These are phyloP conservation scores for Coriaria nepalensis DNA, from an alignment of 306 rosid species.

Conservation along the genomic window DNA sequence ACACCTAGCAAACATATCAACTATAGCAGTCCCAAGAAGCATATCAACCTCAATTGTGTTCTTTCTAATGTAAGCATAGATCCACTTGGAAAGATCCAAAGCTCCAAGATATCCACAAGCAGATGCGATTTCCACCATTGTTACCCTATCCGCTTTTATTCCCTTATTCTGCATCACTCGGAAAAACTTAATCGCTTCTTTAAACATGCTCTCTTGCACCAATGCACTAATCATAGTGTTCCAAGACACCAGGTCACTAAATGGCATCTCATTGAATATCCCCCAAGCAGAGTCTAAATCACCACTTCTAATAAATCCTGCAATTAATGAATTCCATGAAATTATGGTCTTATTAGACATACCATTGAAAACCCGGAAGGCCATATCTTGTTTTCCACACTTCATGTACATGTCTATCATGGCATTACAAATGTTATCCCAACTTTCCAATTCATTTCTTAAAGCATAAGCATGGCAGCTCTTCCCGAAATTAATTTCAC, in stretches of 20 bases:
- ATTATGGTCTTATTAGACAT: conserved; percentile 49
- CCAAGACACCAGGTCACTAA: conserved; percentile 58
- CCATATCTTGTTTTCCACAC: conserved; percentile 46
- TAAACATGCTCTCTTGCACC: conserved; percentile 50
- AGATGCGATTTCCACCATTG: conserved; percentile 67
- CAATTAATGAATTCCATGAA: conserved; percentile 59
- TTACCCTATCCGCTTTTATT: conserved; percentile 47
- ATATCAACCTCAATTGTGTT: conserved; percentile 41
- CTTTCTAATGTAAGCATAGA: conserved; percentile 32
- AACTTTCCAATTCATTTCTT: conserved; percentile 47
- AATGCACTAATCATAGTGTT: conserved; percentile 61
- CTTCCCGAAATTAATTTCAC: conserved; percentile 41
- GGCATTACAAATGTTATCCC: conserved; percentile 61
- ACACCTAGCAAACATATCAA: conserved; percentile 70
- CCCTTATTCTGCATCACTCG: conserved; percentile 50
- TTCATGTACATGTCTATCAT: conserved; percentile 76
- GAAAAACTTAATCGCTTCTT: conserved; percentile 51
- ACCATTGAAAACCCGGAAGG: conserved; percentile 32
- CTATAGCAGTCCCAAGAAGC: conserved; percentile 62
- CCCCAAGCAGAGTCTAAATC: conserved; percentile 38
- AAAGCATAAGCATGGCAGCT: conserved; percentile 53
- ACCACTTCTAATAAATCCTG: conserved; percentile 49
- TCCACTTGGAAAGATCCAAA: conserved; percentile 57
- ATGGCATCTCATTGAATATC: conserved; percentile 48
- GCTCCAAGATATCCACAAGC: conserved; percentile 70